A percentile compares a stretch with the other conserved stretches of the same genome.
Evolutionary conservation across 192 early-diverging fungal genomes (phyloP).

Genomic region (Cetraspora pellucida): DNA sequence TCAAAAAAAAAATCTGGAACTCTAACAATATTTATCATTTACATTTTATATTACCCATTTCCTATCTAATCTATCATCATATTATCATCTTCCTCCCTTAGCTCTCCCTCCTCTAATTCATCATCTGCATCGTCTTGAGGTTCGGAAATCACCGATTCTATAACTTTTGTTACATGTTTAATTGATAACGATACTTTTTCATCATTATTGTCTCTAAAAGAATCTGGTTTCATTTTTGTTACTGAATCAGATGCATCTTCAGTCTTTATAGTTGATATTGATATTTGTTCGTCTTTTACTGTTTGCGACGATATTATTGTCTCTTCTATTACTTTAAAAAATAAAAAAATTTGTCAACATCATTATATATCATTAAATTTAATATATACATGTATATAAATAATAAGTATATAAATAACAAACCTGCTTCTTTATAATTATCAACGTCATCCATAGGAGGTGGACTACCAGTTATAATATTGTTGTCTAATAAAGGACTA

Average conservation of each 20-base stretch:
- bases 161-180: too few relatives aligned
- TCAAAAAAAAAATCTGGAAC: too few relatives aligned
- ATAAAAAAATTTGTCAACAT: too few relatives aligned
- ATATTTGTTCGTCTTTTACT: too few relatives aligned
- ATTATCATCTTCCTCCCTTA: slow-evolving; percentile 10
- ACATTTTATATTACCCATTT: not conserved
- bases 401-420: not conserved
- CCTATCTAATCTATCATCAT: not conserved
- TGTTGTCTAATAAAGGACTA: not conserved
- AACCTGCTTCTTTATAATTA: not conserved
- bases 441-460: not conserved
- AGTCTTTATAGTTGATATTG: too few relatives aligned
- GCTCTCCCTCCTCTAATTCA: slow-evolving; percentile 16
- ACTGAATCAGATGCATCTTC: too few relatives aligned
- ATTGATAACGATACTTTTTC: not conserved
- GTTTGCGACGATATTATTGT: too few relatives aligned
- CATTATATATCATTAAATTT: too few relatives aligned
- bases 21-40: too few relatives aligned
- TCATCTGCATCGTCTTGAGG: slow-evolving; percentile 1
- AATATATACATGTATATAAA: too few relatives aligned
- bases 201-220: not conserved
- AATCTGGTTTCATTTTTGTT: too few relatives aligned
- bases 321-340: too few relatives aligned
- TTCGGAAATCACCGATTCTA: not conserved
- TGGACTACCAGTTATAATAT: not conserved